phyloP scores from a whole-genome alignment of 192 early-diverging fungal species.

The Backusella luteola region DNA sequence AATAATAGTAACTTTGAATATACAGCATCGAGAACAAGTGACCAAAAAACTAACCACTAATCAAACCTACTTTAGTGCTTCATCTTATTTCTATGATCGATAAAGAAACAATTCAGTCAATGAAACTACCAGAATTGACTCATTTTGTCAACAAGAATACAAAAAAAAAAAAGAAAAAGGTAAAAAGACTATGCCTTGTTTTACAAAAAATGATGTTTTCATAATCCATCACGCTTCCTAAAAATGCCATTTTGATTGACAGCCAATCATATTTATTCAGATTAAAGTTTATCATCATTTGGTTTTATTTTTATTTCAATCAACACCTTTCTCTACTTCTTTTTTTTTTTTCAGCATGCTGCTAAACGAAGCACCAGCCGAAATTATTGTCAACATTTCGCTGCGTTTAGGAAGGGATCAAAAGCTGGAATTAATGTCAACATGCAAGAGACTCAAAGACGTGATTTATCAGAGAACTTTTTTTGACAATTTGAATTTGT shows the following conservation, averaged over 20 bases:
- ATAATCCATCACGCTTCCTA: too few species aligned
- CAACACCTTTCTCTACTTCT: too few species aligned
- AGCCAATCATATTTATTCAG: too few species aligned
- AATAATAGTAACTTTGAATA: neutral
- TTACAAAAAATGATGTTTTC: too few species aligned
- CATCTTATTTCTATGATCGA: neutral
- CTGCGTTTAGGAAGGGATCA: neutral
- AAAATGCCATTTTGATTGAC: too few species aligned
- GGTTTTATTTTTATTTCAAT: too few species aligned
- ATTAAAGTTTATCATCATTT: too few species aligned
- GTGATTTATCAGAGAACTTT: too few species aligned
- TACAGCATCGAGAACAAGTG: neutral
- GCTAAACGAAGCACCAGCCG: neutral
- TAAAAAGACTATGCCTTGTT: too few species aligned
- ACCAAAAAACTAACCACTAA: neutral
- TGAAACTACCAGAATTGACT: neutral
- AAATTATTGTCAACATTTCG: neutral
- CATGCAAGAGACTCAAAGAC: neutral
- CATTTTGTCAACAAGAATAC: too few species aligned
- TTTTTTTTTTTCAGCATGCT: neutral
- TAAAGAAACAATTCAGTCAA: neutral
- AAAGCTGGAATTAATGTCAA: neutral
- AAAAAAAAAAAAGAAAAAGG: too few species aligned
- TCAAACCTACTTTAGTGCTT: neutral
- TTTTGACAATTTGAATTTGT: too few species aligned